Percentiles rank a stretch among this genome's conserved stretches.
Evolutionary conservation across 1,284 basidiomycete genomes (phyloP).

Genomic region (Blastosporella zonata): DNA sequence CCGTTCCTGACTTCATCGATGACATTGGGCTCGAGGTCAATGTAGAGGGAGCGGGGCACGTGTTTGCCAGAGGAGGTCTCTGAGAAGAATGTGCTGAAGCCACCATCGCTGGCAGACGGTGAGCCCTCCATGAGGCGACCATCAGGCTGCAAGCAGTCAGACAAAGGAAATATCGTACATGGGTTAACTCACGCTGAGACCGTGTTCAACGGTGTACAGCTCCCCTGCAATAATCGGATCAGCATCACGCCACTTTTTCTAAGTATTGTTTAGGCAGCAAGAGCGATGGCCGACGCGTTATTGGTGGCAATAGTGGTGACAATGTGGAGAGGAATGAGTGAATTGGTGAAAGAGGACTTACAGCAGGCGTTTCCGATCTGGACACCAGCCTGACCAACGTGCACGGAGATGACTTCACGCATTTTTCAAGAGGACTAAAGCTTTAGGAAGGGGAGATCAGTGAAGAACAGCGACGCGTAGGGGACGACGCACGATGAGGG

Average conservation of each 20-base stretch:
- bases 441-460: constrained; percentile 22
- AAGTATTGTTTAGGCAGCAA: constrained; percentile 6
- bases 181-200: constrained; percentile 73
- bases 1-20: constrained; percentile 97
- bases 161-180: constrained; percentile 9
- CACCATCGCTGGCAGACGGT: constrained; percentile 75
- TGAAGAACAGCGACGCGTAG: constrained; percentile 22
- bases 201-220: constrained; percentile 97
- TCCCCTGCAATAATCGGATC: constrained; percentile 69
- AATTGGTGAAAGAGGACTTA: constrained; percentile 32
- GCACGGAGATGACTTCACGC: constrained; percentile 91
- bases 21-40: constrained; percentile 96
- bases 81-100: constrained; percentile 97
- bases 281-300: constrained; percentile 22
- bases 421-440: constrained; percentile 40
- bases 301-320: constrained; percentile 16
- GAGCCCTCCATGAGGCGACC: constrained; percentile 76
- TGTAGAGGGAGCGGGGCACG: constrained; percentile 97
- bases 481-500: constrained; percentile 27
- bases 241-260: constrained; percentile 36
- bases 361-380: constrained; percentile 96
- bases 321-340: not conserved
- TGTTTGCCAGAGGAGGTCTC: constrained; percentile 95
- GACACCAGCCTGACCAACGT: constrained; percentile 93
- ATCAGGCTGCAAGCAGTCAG: constrained; percentile 57